Base-by-base conservation (phyloP, 306 rosid genomes). In the Echinosophora koreensis region DNA sequence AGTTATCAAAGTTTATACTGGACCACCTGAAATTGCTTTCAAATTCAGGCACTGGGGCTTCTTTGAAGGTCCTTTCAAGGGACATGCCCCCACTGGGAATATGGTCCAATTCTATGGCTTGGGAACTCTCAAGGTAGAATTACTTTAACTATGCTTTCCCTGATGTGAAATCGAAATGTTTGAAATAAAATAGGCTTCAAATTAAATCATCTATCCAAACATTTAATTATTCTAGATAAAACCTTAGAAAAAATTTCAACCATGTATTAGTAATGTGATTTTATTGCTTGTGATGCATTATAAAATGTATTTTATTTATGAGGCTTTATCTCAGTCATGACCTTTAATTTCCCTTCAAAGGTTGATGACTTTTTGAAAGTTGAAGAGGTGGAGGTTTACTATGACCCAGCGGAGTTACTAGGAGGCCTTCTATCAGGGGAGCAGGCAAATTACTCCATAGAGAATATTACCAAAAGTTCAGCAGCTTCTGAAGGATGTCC, bases 41-140 rank as follows among this genome's bases (percentile, higher is more conserved):
- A 92, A 88, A 84, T 92, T 88, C 73, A 86, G 96, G 81, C 97
- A 92, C 65, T 92, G 97, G 97, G 97, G 97, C 13, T 84, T 83
- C 89, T 90, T 86, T 77, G 96, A 92, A 80, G 97, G 97, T 2
- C 92, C 96, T 56, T 92, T 44, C 67, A 89, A 86, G 70, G 86
- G 82, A 3, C 92, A 79, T 76, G 44, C 83, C 22, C 97, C 97
- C 3, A 88, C 86, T 27, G 92, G 90, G 0, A 85, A 90, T 3
- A 54, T 88, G 37, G 83, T 81, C 59, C 77, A 92, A 47, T 88
- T 92, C 84, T 85, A 67, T 81, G 97, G 93, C 67, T 11, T 90
- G 5, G 97, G 82, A 62, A 88, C 82, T 77, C 81, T 91, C 76
- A 91, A 85, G 92, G 97, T 91, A n/a, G n/a, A n/a, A 69, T 8